These are phyloP conservation scores for Pilaira anomala DNA, from an alignment of 192 early-diverging fungal genomes.

Conservation along the genomic window DNA sequence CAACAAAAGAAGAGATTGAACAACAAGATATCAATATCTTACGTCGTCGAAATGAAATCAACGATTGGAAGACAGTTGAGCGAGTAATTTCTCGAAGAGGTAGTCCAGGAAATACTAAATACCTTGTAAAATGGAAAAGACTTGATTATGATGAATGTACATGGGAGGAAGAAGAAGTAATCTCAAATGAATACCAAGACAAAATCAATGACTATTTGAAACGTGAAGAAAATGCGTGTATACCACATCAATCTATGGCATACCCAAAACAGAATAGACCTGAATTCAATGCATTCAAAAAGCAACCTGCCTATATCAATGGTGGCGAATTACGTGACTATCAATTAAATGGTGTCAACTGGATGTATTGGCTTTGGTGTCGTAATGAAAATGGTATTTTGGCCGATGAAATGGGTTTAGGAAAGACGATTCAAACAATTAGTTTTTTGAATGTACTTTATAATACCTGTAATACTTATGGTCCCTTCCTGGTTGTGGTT, in stretches of 20 bases:
- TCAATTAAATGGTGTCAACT: constrained; percentile 92
- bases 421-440: constrained; percentile 97
- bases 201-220: constrained; percentile 87
- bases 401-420: constrained; percentile 94
- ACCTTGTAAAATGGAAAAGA: constrained; percentile 91
- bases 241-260: constrained; percentile 70
- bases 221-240: constrained; percentile 62
- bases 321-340: constrained; percentile 94
- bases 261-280: constrained; percentile 59
- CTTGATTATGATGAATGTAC: constrained; percentile 86
- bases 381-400: constrained; percentile 94
- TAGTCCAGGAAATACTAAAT: constrained; percentile 60
- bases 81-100: constrained; percentile 76
- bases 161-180: constrained; percentile 80
- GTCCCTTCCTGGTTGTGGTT: constrained; percentile 94
- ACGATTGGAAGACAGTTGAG: constrained; percentile 86
- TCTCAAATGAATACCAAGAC: constrained; percentile 66
- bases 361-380: constrained; percentile 96
- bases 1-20: constrained; percentile 86
- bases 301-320: constrained; percentile 78
- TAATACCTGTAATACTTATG: constrained; percentile 78
- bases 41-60: constrained; percentile 72
- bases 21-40: constrained; percentile 81
- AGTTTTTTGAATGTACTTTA: constrained; percentile 89
- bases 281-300: constrained; percentile 70